Conservation (phyloP, 2,329 filamentous ascomycete genomes). For the Ophiosphaerella herpotricha region DNA sequence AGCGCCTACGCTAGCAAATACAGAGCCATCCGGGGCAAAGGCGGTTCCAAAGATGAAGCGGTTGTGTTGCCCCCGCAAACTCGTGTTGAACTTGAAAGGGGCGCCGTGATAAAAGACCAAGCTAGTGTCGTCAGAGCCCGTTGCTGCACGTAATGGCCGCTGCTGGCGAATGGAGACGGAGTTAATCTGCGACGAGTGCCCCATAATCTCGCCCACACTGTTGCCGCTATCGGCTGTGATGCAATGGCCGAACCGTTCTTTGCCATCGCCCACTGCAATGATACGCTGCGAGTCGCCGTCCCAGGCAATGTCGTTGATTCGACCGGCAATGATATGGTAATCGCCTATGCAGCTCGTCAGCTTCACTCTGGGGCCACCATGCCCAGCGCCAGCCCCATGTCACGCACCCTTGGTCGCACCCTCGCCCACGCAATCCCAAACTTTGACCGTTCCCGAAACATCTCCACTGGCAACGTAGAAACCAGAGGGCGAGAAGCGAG, state of each 20-base stretch:
- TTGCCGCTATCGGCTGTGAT: slow-evolving; percentile 92
- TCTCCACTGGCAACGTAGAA: slow-evolving; percentile 96
- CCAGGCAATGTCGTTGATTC: slow-evolving; percentile 96
- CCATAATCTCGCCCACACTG: slow-evolving; percentile 89
- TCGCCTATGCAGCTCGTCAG: slow-evolving; percentile 63
- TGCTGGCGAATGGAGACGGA: slow-evolving; percentile 87
- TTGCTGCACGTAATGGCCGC: slow-evolving; percentile 87
- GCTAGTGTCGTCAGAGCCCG: slow-evolving; percentile 86
- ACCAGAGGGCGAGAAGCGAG: slow-evolving; percentile 89
- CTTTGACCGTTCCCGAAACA: slow-evolving; percentile 77
- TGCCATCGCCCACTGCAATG: slow-evolving; percentile 93
- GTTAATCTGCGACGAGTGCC: slow-evolving; percentile 90
- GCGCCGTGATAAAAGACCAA: slow-evolving; percentile 92
- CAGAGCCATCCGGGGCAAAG: slow-evolving; percentile 85
- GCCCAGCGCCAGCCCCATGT: background rate
- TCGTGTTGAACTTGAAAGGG: slow-evolving; percentile 95
- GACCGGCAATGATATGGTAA: slow-evolving; percentile 90
- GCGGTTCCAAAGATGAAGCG: slow-evolving; percentile 87
- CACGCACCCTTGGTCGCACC: slow-evolving; percentile 76
- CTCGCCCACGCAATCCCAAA: slow-evolving; percentile 88
- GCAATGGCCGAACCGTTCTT: slow-evolving; percentile 90
- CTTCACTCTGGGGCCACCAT: slow-evolving; percentile 18
- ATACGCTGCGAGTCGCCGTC: slow-evolving; percentile 95
- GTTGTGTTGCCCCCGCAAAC: slow-evolving; percentile 76
- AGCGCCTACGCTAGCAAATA: slow-evolving; percentile 86